Evolutionary conservation across 2,329 filamentous ascomycete genomes (phyloP).

Genomic region (Aspergillus unguis): DNA sequence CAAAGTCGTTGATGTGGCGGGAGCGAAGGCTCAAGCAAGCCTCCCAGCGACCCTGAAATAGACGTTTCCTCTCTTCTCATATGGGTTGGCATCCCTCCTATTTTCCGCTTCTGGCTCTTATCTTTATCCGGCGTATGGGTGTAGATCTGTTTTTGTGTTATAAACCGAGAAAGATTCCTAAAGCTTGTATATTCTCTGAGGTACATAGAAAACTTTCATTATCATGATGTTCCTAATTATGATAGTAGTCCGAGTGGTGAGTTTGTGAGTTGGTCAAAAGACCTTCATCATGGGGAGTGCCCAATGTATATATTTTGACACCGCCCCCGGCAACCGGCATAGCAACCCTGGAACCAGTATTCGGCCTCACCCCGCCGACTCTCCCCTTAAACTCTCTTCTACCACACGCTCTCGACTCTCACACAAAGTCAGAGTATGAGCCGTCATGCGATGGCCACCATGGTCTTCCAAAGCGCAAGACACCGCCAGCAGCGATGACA

Average conservation of each 20-base stretch:
- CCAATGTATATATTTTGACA: constrained; percentile 3
- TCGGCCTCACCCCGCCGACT: not conserved
- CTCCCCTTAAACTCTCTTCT: not conserved
- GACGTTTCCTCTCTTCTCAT: constrained; percentile 4
- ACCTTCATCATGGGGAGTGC: not conserved
- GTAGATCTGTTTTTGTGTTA: constrained; percentile 16
- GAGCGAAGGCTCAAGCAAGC: constrained; percentile 58
- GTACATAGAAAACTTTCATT: constrained; percentile 18
- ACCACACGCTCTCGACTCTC: not conserved
- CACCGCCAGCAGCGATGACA: constrained; percentile 19
- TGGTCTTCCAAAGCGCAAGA: constrained; percentile 40
- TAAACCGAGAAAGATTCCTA: constrained; percentile 3
- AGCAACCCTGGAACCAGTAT: not conserved
- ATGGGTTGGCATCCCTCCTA: constrained; percentile 11
- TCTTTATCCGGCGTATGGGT: constrained; percentile 17
- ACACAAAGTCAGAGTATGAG: constrained; percentile 24
- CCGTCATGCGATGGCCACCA: constrained; percentile 50
- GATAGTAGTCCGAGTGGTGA: not conserved
- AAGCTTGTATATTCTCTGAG: constrained; percentile 15
- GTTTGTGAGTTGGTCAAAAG: too few relatives aligned
- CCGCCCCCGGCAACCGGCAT: not conserved
- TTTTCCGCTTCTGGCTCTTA: constrained; percentile 4
- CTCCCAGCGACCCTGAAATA: constrained; percentile 49
- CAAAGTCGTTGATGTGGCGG: constrained; percentile 62
- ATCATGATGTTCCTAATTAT: not conserved